These are phyloP conservation scores for Lactifluus subvellereus DNA, from an alignment of 768 basidiomycete genomes.

Conservation along the genomic window DNA sequence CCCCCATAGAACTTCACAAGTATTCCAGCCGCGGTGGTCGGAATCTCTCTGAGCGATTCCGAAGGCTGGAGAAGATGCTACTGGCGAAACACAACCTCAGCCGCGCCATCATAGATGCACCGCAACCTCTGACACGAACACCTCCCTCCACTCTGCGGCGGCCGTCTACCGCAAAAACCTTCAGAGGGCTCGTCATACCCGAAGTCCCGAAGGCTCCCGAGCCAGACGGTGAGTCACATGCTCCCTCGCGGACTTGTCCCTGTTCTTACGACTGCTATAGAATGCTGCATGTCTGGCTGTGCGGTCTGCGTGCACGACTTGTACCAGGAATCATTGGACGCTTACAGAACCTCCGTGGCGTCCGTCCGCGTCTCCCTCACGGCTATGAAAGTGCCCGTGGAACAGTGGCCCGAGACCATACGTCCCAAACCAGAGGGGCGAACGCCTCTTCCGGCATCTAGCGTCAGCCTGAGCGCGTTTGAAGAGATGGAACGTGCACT, in stretches of 20 bases:
- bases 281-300: slow-evolving; percentile 95
- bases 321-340: slow-evolving; percentile 66
- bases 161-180: slow-evolving; percentile 29
- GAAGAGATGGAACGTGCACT: slow-evolving; percentile 63
- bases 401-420: slow-evolving; percentile 61
- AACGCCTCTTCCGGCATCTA: slow-evolving; percentile 24
- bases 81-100: slow-evolving; percentile 39
- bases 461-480: slow-evolving; percentile 54
- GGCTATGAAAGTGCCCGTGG: slow-evolving; percentile 43
- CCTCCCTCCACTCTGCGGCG: slow-evolving; percentile 8
- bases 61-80: slow-evolving; percentile 48
- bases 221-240: slow-evolving; percentile 52
- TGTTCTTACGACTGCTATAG: slow-evolving; percentile 34
- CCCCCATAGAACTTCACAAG: slow-evolving; percentile 17
- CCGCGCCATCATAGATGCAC: slow-evolving; percentile 23
- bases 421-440: slow-evolving; percentile 26
- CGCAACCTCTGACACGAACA: slow-evolving; percentile 17
- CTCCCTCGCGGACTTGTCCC: background rate
- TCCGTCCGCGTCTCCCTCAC: slow-evolving; percentile 47
- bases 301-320: slow-evolving; percentile 88
- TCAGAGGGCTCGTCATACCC: slow-evolving; percentile 55
- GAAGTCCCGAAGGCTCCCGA: slow-evolving; percentile 55
- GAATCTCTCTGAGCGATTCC: slow-evolving; percentile 54
- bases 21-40: slow-evolving; percentile 43
- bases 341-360: slow-evolving; percentile 52